phyloP scores from a whole-genome alignment of 2,329 filamentous ascomycete genomes.

The Sclerotinia minor region DNA sequence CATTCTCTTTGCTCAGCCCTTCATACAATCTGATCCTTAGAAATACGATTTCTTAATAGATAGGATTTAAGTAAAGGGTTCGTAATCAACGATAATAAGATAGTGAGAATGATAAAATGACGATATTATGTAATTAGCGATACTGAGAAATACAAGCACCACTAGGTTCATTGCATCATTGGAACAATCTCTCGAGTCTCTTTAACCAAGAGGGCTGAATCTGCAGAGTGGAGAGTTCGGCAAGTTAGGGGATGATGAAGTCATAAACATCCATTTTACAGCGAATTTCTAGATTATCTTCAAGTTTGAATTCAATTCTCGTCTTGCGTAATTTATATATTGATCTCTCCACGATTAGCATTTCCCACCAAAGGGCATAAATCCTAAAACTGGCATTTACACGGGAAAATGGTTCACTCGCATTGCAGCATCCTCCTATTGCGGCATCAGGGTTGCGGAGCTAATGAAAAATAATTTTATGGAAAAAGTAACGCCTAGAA shows the following conservation, averaged over 20 bases:
- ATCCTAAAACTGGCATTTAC: neutral
- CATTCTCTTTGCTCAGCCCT: no score
- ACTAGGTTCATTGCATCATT: no score
- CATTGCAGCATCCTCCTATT: neutral
- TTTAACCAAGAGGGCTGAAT: no score
- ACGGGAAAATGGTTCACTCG: neutral
- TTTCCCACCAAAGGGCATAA: no score
- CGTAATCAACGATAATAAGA: neutral
- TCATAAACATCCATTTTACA: neutral
- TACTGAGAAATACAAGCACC: no score
- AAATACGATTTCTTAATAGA: neutral
- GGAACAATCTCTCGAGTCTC: no score
- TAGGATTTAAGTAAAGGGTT: neutral
- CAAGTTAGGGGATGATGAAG: no score
- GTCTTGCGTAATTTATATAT: neutral
- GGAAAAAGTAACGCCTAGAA: neutral
- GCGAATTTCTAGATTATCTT: neutral
- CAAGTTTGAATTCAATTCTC: neutral
- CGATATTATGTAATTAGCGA: no score
- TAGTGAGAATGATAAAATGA: no score
- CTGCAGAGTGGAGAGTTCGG: no score
- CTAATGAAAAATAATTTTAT: neutral
- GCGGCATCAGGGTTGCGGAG: neutral
- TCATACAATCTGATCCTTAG: fast-evolving
- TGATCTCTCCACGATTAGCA: neutral